Evolutionary conservation across 2,329 filamentous ascomycete species (phyloP).

Genomic region (Periconia macrospinosa): DNA sequence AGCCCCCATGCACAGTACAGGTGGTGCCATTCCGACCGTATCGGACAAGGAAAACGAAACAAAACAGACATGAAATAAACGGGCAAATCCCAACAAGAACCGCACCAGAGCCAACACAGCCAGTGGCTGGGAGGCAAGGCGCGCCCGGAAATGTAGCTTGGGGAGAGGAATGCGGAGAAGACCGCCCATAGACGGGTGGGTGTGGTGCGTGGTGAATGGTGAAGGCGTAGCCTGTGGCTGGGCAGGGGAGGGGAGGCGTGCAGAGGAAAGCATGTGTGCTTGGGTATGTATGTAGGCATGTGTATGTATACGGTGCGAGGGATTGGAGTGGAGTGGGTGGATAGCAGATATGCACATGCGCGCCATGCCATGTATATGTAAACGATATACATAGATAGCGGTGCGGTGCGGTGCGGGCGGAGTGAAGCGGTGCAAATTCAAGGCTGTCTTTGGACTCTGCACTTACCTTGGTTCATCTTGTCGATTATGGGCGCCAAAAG

Average conservation of each 20-base stretch:
- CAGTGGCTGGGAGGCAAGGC: constrained; percentile 15
- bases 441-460: constrained; percentile 30
- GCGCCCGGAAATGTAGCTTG: constrained; percentile 33
- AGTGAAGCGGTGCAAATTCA: constrained; percentile 7
- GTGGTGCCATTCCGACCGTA: constrained; percentile 8
- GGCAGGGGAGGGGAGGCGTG: neutral
- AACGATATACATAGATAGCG: neutral
- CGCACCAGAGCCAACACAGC: no score
- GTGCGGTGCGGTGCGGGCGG: neutral
- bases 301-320: constrained; percentile 10
- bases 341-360: constrained; percentile 9
- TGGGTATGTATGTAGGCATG: constrained; percentile 24
- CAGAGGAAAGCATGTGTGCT: neutral
- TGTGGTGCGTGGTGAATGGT: no score
- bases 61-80: constrained; percentile 16
- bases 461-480: constrained; percentile 46
- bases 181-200: no score
- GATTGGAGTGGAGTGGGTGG: no score
- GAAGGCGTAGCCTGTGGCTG: constrained; percentile 27
- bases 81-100: no score
- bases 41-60: constrained; percentile 24
- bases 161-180: constrained; percentile 42
- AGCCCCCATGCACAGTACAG: constrained; percentile 32
- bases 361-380: constrained; percentile 9
- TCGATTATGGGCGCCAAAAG: constrained; percentile 8